Percentiles rank a stretch among this genome's conserved stretches.
Evolutionary conservation across 2,329 filamentous ascomycete species (phyloP).

Genomic region (Akanthomyces muscarius): DNA sequence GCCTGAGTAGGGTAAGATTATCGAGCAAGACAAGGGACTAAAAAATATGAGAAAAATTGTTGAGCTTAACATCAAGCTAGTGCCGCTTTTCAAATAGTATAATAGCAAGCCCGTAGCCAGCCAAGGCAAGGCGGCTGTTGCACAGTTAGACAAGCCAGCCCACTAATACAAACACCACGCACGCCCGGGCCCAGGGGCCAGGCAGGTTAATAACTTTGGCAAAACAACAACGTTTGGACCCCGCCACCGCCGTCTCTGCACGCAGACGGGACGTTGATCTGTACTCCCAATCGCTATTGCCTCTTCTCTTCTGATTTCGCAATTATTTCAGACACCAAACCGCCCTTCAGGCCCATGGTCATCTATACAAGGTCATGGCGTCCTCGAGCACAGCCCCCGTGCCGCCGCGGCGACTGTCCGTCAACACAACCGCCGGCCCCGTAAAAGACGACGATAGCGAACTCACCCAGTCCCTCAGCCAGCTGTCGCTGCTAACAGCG

Average conservation of each 20-base stretch:
- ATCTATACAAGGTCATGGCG: constrained; percentile 25
- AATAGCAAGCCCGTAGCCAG: neutral
- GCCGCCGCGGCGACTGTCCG: constrained; percentile 33
- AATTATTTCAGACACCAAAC: neutral
- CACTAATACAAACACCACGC: constrained; percentile 9
- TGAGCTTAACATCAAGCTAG: neutral
- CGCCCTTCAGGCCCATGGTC: constrained; percentile 7
- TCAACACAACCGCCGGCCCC: constrained; percentile 21
- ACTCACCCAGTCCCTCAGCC: constrained; percentile 40
- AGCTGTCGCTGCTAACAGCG: constrained; percentile 40
- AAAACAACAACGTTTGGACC: constrained; percentile 15
- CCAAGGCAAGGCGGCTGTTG: neutral
- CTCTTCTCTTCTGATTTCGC: neutral
- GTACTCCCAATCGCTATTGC: neutral
- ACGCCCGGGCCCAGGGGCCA: constrained; percentile 1
- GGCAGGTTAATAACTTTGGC: neutral
- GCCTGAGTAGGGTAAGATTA: neutral
- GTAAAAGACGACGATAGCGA: constrained; percentile 29
- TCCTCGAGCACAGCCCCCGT: constrained; percentile 22
- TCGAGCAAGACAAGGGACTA: neutral
- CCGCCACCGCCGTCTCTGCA: neutral
- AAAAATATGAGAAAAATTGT: neutral
- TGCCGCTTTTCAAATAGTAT: neutral
- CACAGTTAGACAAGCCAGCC: neutral
- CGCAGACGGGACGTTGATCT: neutral